Evolutionary conservation across 2,329 filamentous ascomycete genomes (phyloP).

Genomic region (Elsinoe australis): DNA sequence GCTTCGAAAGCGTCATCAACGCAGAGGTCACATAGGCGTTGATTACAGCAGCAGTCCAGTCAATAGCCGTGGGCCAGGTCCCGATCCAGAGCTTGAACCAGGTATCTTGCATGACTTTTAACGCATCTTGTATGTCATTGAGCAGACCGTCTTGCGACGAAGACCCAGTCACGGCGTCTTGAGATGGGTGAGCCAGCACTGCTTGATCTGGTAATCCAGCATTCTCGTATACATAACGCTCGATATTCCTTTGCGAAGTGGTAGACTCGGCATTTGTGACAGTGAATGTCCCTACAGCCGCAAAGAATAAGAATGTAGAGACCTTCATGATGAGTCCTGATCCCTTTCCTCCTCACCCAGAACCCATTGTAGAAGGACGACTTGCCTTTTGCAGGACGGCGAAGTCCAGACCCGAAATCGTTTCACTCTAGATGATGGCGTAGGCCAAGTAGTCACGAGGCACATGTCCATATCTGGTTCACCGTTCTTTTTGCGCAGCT

Average conservation of each 20-base stretch:
- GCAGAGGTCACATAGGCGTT: slow-evolving; percentile 62
- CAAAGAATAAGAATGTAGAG: background rate
- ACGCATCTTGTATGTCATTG: slow-evolving; percentile 40
- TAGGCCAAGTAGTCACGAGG: slow-evolving; percentile 11
- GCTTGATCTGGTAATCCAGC: background rate
- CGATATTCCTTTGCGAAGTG: background rate
- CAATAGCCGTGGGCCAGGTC: slow-evolving; percentile 77
- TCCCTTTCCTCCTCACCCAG: slow-evolving; percentile 1
- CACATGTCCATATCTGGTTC: slow-evolving; percentile 2
- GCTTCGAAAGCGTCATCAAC: slow-evolving; percentile 12
- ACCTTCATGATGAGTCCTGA: background rate
- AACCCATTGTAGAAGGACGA: background rate
- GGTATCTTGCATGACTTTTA: slow-evolving; percentile 64
- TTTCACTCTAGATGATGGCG: background rate
- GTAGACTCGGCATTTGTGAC: background rate
- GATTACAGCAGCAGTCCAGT: slow-evolving; percentile 87
- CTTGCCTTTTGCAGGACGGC: background rate
- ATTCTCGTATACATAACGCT: background rate
- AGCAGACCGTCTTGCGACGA: background rate
- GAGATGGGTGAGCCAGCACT: background rate
- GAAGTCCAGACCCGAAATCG: background rate
- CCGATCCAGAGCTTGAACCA: slow-evolving; percentile 74
- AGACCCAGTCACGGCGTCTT: background rate
- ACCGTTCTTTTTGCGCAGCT: too few species aligned
- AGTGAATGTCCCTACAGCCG: background rate